phyloP scores from a whole-genome alignment of 495 filamentous ascomycete genomes.

The Clohesyomyces aquaticus region DNA sequence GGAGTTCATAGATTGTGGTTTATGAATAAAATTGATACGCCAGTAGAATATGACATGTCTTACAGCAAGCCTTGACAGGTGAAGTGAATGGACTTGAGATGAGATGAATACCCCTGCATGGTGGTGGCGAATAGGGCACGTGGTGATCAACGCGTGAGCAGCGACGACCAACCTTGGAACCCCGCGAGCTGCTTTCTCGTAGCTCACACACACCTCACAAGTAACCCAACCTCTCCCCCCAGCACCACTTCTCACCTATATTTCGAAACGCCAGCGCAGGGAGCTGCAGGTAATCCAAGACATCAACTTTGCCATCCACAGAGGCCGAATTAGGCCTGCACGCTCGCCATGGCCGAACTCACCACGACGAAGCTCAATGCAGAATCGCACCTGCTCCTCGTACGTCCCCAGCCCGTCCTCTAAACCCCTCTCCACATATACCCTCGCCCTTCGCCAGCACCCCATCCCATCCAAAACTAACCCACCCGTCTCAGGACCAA shows the following conservation, averaged over 20 bases:
- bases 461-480: not conserved
- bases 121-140: not conserved
- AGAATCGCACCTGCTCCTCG: conserved; percentile 72
- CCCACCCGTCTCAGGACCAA: conserved; percentile 70
- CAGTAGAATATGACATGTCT: not conserved
- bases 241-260: not conserved
- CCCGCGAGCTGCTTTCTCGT: not conserved
- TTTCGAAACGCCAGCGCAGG: not conserved
- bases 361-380: conserved; percentile 71
- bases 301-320: conserved; percentile 1
- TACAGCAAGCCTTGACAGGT: not conserved
- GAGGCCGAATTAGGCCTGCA: not conserved
- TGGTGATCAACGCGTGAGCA: not conserved
- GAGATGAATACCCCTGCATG: no score
- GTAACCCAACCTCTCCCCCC: no score
- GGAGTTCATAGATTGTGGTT: conserved; percentile 35
- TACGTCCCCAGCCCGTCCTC: conserved; percentile 46
- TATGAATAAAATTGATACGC: conserved; percentile 18
- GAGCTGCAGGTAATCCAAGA: not conserved
- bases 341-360: conserved; percentile 47
- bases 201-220: no score
- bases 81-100: not conserved
- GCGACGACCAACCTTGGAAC: not conserved
- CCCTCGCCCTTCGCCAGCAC: not conserved
- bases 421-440: conserved; percentile 12